Conservation (phyloP, 108 stramenopile species). For the Cylindrotheca closterium region DNA sequence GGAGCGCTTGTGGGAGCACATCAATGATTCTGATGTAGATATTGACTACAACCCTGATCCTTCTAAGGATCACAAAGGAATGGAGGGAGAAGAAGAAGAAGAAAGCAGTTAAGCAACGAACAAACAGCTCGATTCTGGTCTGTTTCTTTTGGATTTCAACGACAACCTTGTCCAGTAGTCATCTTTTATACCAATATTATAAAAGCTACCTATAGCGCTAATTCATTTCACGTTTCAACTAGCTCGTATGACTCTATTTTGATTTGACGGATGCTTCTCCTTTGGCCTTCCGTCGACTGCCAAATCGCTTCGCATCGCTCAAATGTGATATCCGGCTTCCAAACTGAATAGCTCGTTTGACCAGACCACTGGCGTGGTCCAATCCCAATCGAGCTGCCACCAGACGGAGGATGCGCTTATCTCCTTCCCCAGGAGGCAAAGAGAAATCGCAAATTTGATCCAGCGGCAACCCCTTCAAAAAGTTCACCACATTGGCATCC, state of each 20-base stretch:
- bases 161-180: too few relatives aligned
- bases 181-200: too few relatives aligned
- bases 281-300: constrained; percentile 78
- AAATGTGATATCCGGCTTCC: constrained; percentile 89
- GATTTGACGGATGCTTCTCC: constrained; percentile 32
- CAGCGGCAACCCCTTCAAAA: constrained; percentile 46
- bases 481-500: constrained; percentile 85
- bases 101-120: too few relatives aligned
- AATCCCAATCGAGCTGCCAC: constrained; percentile 57
- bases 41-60: constrained; percentile 54
- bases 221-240: too few relatives aligned
- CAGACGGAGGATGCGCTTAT: constrained; percentile 82
- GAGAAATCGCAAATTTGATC: constrained; percentile 57
- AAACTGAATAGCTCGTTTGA: constrained; percentile 96
- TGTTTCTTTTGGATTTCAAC: too few relatives aligned
- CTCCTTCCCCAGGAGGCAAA: constrained; percentile 75
- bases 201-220: too few relatives aligned
- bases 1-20: constrained; percentile 78
- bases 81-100: constrained; percentile 24
- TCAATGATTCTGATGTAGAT: constrained; percentile 46
- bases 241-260: too few relatives aligned
- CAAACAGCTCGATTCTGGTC: too few relatives aligned
- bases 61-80: constrained; percentile 42
- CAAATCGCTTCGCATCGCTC: constrained; percentile 78
- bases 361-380: constrained; percentile 43